A percentile compares a stretch with the other conserved stretches of the same genome.
Conservation (phyloP, 768 basidiomycete genomes). For the Boletales sp. region DNA sequence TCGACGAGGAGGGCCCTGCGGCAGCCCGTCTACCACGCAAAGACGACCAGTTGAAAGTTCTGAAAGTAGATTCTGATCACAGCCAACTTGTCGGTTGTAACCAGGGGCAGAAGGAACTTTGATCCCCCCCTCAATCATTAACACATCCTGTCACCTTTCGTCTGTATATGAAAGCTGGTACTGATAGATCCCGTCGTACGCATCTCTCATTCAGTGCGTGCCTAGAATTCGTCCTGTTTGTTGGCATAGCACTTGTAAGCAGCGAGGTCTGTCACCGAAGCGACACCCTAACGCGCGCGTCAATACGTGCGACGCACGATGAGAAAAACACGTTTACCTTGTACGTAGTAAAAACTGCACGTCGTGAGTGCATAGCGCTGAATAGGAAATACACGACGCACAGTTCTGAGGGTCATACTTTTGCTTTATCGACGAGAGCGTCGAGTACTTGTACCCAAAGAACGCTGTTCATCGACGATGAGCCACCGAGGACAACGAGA, state of each 20-base stretch:
- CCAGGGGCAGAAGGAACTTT: no score
- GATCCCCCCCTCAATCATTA: no score
- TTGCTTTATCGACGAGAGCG: slow-evolving; percentile 14
- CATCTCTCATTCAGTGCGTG: no score
- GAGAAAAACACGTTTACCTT: slow-evolving; percentile 4
- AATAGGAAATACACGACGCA: neutral
- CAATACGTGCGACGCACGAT: neutral
- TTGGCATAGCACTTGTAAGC: slow-evolving; percentile 3
- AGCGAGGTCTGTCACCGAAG: neutral
- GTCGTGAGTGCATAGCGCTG: neutral
- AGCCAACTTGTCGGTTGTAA: no score
- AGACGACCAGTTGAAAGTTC: no score
- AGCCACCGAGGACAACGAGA: neutral
- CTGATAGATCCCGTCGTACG: no score
- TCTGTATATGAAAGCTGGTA: no score
- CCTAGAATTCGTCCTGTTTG: neutral
- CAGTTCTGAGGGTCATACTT: slow-evolving; percentile 21
- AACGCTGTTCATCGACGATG: slow-evolving; percentile 8
- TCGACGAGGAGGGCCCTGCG: no score
- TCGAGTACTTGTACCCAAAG: slow-evolving; percentile 20
- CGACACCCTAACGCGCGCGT: slow-evolving; percentile 3
- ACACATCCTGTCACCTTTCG: no score
- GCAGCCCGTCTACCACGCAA: no score
- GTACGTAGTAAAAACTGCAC: slow-evolving; percentile 14
- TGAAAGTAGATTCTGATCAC: no score